Evolutionary conservation across 73 alveolate genomes (phyloP).

Genomic region (Stentor roeselii): DNA sequence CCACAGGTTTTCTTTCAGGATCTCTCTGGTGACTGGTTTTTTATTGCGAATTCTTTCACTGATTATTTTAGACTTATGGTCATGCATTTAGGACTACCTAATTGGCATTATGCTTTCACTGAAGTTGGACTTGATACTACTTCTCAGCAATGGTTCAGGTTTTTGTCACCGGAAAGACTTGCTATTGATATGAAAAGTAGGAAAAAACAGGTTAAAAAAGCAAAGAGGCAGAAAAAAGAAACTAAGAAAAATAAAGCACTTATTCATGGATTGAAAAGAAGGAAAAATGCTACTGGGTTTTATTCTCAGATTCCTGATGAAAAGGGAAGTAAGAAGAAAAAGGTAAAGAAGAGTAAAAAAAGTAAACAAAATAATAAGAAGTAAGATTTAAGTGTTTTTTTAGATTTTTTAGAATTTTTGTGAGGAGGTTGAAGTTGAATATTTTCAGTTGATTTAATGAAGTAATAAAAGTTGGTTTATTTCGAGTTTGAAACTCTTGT

Average conservation of each 20-base stretch:
- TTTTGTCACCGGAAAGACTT: conserved; percentile 73
- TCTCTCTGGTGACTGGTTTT: conserved; percentile 64
- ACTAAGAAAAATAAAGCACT: conserved; percentile 24
- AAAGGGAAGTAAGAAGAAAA: not conserved
- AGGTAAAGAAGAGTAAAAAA: not conserved
- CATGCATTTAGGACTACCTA: conserved; percentile 77
- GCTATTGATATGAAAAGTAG: conserved; percentile 70
- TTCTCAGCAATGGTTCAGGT: conserved; percentile 67
- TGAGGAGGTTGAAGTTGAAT: too few species aligned
- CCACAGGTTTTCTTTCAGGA: conserved; percentile 76
- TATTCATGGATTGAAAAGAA: not conserved
- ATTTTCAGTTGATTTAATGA: too few species aligned
- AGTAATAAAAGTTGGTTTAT: too few species aligned
- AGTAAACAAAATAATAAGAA: not conserved
- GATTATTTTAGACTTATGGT: conserved; percentile 81
- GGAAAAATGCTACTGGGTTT: conserved; percentile 18
- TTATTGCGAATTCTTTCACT: conserved; percentile 74
- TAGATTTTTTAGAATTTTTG: too few species aligned
- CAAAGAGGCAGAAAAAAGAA: conserved; percentile 47
- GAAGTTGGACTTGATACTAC: conserved; percentile 74
- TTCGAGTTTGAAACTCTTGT: too few species aligned
- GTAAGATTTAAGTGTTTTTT: too few species aligned
- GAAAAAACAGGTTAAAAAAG: conserved; percentile 48
- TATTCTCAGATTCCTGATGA: conserved; percentile 23
- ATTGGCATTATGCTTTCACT: conserved; percentile 81